Conservation (phyloP, 163 green algal species). For the Scenedesmus sp. region DNA sequence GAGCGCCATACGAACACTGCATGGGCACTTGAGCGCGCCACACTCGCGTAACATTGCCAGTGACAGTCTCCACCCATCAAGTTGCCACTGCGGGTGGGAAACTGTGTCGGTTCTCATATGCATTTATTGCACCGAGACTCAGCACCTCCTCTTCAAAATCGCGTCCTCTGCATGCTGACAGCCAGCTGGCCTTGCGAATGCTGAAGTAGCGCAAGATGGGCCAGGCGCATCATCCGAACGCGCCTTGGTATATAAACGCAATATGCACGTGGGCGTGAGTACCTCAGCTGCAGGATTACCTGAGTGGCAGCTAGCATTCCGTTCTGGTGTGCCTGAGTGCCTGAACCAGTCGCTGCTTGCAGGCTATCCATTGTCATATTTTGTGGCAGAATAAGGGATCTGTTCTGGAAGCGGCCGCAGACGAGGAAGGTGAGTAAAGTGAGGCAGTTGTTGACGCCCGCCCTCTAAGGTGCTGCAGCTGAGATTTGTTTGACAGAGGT, state of each 20-base stretch:
- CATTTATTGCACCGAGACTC: neutral
- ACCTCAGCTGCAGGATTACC: neutral
- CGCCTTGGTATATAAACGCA: conserved; percentile 51
- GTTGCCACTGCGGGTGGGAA: neutral
- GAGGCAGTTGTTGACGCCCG: conserved; percentile 9
- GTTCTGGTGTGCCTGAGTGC: neutral
- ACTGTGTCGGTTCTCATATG: neutral
- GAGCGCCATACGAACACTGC: neutral
- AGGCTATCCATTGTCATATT: conserved; percentile 57
- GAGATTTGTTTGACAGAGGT: neutral
- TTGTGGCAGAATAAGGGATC: conserved; percentile 53
- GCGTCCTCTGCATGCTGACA: neutral
- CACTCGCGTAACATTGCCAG: neutral
- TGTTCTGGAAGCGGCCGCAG: conserved; percentile 52
- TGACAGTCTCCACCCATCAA: neutral
- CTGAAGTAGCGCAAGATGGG: neutral
- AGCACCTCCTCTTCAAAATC: neutral
- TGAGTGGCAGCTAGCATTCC: neutral
- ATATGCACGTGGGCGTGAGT: conserved; percentile 56
- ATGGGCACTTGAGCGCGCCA: no score
- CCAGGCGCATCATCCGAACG: neutral
- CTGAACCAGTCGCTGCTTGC: neutral
- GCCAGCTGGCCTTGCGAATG: neutral
- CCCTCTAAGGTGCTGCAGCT: neutral
- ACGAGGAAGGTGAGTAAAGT: conserved; percentile 46